Evolutionary conservation across 352 stramenopile species (phyloP).

Genomic region (Lagenidium sp.): DNA sequence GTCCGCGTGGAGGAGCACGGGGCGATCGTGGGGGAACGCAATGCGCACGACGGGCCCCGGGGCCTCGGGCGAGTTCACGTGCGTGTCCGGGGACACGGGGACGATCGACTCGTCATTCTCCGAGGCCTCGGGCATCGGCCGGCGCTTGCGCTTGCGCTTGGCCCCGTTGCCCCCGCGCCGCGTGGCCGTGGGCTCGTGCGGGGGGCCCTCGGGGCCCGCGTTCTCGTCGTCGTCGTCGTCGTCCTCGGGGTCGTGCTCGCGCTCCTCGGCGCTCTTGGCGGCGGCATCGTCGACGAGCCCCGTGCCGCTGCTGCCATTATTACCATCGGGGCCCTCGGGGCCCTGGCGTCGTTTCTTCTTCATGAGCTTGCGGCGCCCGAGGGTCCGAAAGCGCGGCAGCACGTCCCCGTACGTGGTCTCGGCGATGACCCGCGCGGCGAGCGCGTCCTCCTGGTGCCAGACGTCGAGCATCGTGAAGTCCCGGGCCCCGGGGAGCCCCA

Average conservation of each 20-base stretch:
- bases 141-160: constrained; percentile 44
- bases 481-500: constrained; percentile 37
- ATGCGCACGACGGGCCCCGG: constrained; percentile 33
- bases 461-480: constrained; percentile 71
- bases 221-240: constrained; percentile 35
- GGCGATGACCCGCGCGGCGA: constrained; percentile 42
- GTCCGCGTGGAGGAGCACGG: constrained; percentile 26
- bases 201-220: constrained; percentile 28
- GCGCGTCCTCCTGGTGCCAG: constrained; percentile 46
- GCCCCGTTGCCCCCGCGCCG: constrained; percentile 5
- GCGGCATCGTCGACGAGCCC: constrained; percentile 13
- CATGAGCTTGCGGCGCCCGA: constrained; percentile 31
- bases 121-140: constrained; percentile 15
- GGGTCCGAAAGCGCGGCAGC: constrained; percentile 39
- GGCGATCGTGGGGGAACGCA: constrained; percentile 44
- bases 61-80: constrained; percentile 55
- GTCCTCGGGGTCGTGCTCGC: constrained; percentile 9
- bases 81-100: constrained; percentile 53
- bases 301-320: constrained; percentile 22
- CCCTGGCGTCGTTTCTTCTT: too few relatives aligned
- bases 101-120: constrained; percentile 58
- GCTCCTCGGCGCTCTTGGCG: background rate
- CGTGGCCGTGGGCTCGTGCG: constrained; percentile 23
- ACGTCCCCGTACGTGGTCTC: constrained; percentile 60
- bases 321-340: constrained; percentile 19